Evolutionary conservation across 116 monocot genomes (phyloP).

Genomic region (Papilionanthe hybrid): DNA sequence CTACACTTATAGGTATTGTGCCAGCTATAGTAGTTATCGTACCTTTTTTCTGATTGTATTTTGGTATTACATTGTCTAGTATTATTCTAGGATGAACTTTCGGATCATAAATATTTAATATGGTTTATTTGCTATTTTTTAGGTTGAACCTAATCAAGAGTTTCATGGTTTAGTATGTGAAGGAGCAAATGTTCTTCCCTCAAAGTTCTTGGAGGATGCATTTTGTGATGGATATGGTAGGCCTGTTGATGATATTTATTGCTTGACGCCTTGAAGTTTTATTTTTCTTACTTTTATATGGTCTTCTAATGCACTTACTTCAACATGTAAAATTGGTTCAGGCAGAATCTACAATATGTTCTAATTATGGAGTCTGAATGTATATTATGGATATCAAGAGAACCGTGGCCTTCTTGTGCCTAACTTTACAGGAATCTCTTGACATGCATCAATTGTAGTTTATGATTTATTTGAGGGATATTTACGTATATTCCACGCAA

Average conservation of each 20-base stretch:
- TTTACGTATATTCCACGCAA: too few species aligned
- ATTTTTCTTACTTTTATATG: slow-evolving; percentile 3
- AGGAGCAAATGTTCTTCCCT: slow-evolving; percentile 87
- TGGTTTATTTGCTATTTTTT: neutral
- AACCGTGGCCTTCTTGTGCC: neutral
- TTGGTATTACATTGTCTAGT: neutral
- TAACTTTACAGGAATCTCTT: neutral
- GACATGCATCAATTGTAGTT: neutral
- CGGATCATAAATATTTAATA: neutral
- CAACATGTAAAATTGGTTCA: neutral
- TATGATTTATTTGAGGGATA: neutral
- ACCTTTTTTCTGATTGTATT: neutral
- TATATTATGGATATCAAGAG: neutral
- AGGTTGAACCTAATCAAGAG: slow-evolving; percentile 99
- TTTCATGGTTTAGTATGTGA: slow-evolving; percentile 94
- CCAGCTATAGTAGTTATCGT: neutral
- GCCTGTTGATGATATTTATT: slow-evolving; percentile 5
- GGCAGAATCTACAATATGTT: neutral
- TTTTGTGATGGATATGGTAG: slow-evolving; percentile 95
- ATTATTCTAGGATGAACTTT: neutral
- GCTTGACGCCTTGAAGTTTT: neutral
- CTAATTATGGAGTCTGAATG: neutral
- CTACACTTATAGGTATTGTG: neutral
- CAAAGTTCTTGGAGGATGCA: slow-evolving; percentile 89
- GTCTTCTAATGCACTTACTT: neutral